phyloP scores from a whole-genome alignment of 495 filamentous ascomycete species.

The Trichoderma erinaceum region DNA sequence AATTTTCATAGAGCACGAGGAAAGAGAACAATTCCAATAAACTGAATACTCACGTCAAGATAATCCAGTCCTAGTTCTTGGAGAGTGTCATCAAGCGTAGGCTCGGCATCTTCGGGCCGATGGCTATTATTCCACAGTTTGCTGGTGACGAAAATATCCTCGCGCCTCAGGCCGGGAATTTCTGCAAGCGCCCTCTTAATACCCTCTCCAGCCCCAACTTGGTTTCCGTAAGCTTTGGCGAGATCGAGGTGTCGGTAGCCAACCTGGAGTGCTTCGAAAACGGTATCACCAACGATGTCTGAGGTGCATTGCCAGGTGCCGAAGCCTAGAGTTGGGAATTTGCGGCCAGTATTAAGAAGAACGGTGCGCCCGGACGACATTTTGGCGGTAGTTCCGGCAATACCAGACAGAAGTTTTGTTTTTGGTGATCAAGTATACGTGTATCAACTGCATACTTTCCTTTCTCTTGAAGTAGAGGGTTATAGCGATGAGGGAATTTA shows the following conservation, averaged over 20 bases:
- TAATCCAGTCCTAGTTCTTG: conserved; percentile 19
- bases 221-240: conserved; percentile 43
- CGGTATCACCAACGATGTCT: conserved; percentile 43
- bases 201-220: conserved; percentile 1
- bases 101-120: conserved; percentile 40
- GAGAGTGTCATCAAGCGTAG: conserved; percentile 24
- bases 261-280: conserved; percentile 45
- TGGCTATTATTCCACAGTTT: conserved; percentile 38
- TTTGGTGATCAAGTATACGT: background rate
- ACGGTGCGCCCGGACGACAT: conserved; percentile 12
- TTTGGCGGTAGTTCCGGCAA: background rate
- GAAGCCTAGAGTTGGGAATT: conserved; percentile 33
- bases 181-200: conserved; percentile 5
- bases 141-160: conserved; percentile 47
- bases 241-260: conserved; percentile 43
- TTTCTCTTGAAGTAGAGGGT: no score
- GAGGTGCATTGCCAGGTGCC: conserved; percentile 48
- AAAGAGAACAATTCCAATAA: background rate
- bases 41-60: background rate
- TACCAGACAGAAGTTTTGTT: background rate
- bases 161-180: conserved; percentile 35
- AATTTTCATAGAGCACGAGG: no score
- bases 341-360: conserved; percentile 8
- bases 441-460: background rate
- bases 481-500: no score